These are phyloP conservation scores for Rhodotorula sp. DNA, from an alignment of 1,284 basidiomycete species.

Conservation along the genomic window DNA sequence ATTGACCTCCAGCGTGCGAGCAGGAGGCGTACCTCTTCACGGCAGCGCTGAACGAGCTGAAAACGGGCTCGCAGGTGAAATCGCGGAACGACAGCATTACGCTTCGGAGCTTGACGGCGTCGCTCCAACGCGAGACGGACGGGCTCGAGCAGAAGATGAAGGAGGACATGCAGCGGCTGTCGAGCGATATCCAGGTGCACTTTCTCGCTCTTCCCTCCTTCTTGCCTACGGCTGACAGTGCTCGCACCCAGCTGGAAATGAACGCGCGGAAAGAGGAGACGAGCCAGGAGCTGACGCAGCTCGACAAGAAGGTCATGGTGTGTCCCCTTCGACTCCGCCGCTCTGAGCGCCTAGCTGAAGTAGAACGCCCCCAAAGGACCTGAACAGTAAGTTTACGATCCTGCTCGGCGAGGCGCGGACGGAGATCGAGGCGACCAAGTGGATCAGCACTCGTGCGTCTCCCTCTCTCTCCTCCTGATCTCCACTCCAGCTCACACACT, in stretches of 20 bases:
- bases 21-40: conserved; percentile 95
- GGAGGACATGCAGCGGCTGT: conserved; percentile 83
- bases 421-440: conserved; percentile 46
- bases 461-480: neutral
- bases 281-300: conserved; percentile 80
- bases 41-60: conserved; percentile 86
- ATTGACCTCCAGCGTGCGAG: neutral
- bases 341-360: neutral
- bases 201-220: neutral
- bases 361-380: conserved; percentile 60
- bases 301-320: conserved; percentile 88
- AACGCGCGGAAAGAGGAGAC: conserved; percentile 92
- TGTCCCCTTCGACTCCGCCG: conserved; percentile 23
- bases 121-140: conserved; percentile 86
- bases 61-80: conserved; percentile 80
- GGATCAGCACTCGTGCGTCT: conserved; percentile 44
- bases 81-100: conserved; percentile 83
- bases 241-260: conserved; percentile 83
- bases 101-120: conserved; percentile 70
- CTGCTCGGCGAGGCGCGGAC: conserved; percentile 75
- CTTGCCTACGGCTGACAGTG: neutral
- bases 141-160: conserved; percentile 86
- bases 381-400: conserved; percentile 83
- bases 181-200: conserved; percentile 68
- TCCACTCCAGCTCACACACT: neutral